Conservation (phyloP, 192 early-diverging fungal species). For the Coemansia sp. region DNA sequence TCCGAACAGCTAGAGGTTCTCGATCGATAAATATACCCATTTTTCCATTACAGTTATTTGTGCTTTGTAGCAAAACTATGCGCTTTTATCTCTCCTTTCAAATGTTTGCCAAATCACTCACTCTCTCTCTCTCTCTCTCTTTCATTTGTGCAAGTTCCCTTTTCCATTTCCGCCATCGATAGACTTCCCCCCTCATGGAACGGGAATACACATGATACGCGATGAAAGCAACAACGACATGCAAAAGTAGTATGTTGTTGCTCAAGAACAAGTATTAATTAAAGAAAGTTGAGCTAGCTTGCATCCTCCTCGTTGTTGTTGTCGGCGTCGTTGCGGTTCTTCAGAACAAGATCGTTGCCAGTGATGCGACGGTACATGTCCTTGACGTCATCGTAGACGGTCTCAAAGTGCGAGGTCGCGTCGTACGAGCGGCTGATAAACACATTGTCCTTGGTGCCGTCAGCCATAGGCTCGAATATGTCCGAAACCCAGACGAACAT, state of each 20-base stretch:
- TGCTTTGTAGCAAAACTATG: background rate
- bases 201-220: background rate
- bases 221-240: background rate
- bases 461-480: conserved; percentile 81
- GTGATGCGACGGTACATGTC: conserved; percentile 83
- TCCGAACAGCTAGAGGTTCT: conserved; percentile 12
- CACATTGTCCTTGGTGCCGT: conserved; percentile 79
- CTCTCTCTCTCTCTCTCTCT: too few species aligned
- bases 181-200: too few species aligned
- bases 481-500: conserved; percentile 87
- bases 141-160: too few species aligned
- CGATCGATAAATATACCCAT: background rate
- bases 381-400: conserved; percentile 95
- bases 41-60: background rate
- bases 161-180: too few species aligned
- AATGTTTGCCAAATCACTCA: too few species aligned
- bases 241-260: too few species aligned
- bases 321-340: conserved; percentile 59
- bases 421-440: conserved; percentile 96
- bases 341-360: conserved; percentile 71
- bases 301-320: conserved; percentile 55
- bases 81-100: too few species aligned
- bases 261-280: too few species aligned
- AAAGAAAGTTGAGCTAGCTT: background rate
- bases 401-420: conserved; percentile 98